Percentiles rank a stretch among this genome's conserved stretches.
Conservation (phyloP, 495 filamentous ascomycete genomes). For the Trichoderma virens region DNA sequence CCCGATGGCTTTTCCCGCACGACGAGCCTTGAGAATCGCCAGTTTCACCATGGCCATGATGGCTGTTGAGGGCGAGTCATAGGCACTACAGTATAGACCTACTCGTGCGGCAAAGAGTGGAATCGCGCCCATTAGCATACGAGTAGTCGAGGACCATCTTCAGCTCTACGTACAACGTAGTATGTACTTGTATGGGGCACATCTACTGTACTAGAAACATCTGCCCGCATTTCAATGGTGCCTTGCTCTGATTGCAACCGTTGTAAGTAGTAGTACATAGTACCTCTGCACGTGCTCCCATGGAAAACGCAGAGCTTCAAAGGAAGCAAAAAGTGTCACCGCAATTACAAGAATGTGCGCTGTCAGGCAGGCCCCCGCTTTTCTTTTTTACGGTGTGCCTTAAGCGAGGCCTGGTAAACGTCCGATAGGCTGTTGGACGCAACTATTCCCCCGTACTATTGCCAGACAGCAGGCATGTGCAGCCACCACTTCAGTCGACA, state of each 20-base stretch:
- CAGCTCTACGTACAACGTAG: no score
- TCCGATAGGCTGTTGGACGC: constrained; percentile 1
- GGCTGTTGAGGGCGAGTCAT: background rate
- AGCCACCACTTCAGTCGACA: background rate
- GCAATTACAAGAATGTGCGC: background rate
- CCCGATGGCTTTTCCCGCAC: background rate
- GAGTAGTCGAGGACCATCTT: no score
- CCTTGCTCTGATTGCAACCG: no score
- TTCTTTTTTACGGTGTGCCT: background rate
- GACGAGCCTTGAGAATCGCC: background rate
- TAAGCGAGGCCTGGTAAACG: constrained; percentile 3
- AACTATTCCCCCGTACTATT: constrained; percentile 2
- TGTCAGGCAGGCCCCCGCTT: background rate
- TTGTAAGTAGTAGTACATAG: background rate
- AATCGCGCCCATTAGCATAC: no score
- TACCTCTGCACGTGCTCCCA: background rate
- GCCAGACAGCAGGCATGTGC: background rate
- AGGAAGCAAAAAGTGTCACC: background rate
- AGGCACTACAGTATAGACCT: background rate
- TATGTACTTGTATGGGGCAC: no score
- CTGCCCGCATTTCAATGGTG: no score
- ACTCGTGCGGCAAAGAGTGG: background rate
- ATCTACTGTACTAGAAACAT: no score
- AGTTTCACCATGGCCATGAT: background rate
- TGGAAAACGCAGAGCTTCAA: background rate